These are phyloP conservation scores for Didymellaceae sp. DNA, from an alignment of 2,329 filamentous ascomycete genomes.

Conservation along the genomic window DNA sequence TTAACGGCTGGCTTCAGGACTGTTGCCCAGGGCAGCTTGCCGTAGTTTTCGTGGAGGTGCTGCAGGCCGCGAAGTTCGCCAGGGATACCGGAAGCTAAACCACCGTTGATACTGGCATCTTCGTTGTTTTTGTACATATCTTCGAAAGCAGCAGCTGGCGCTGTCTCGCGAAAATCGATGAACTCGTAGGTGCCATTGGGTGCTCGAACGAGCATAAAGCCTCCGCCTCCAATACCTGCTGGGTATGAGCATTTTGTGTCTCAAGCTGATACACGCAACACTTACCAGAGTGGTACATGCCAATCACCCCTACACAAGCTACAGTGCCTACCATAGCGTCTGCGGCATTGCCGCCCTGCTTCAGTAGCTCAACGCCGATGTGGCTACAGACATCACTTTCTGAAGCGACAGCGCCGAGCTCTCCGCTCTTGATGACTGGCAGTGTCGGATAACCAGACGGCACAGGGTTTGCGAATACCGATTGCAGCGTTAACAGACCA, in stretches of 20 bases:
- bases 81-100: slow-evolving; percentile 71
- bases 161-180: slow-evolving; percentile 89
- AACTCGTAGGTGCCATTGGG: slow-evolving; percentile 79
- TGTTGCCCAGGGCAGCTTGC: slow-evolving; percentile 61
- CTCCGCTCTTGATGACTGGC: slow-evolving; percentile 27
- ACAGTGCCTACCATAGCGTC: slow-evolving; percentile 57
- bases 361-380: slow-evolving; percentile 56
- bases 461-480: slow-evolving; percentile 35
- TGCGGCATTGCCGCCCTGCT: slow-evolving; percentile 59
- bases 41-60: slow-evolving; percentile 76
- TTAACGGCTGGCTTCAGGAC: slow-evolving; percentile 77
- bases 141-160: slow-evolving; percentile 78
- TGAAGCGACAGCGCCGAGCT: slow-evolving; percentile 55
- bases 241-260: slow-evolving; percentile 3
- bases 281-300: too few species aligned
- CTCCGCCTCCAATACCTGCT: slow-evolving; percentile 82
- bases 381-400: slow-evolving; percentile 54
- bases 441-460: slow-evolving; percentile 19
- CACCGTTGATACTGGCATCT: slow-evolving; percentile 71
- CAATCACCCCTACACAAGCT: slow-evolving; percentile 56
- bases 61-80: slow-evolving; percentile 80
- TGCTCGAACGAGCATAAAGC: slow-evolving; percentile 82
- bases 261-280: too few species aligned
- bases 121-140: slow-evolving; percentile 84
- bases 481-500: slow-evolving; percentile 38